Evolutionary conservation across 2,329 filamentous ascomycete species (phyloP), one percentile per base, ranked within the genome.

Genomic region (Exophiala spinifera): DNA sequence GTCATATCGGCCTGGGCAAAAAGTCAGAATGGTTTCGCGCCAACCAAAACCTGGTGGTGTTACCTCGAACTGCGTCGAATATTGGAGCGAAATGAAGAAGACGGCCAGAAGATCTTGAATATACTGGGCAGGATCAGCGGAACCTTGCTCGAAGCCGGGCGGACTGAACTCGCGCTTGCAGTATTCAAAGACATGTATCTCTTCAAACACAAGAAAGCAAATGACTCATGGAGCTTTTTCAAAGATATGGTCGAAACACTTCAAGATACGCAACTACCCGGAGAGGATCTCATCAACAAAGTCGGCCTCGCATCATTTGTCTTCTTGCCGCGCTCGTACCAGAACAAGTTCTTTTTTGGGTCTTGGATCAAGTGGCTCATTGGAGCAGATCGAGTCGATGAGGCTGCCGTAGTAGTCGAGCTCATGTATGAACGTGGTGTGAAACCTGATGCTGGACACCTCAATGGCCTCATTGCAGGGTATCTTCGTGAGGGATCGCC

Each of bases 121-220:
- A 87, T 95, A 65, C 95, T 91, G 63, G 90, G 95, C 67, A 75
- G 80, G 56, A 79, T 91, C 33, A 84, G 87, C 44, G 79, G 86
- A 17, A 81, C 81, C 42, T 89, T 95, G 64, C 72, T 96, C 21
- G 76, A 84, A 19, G 79, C 82, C 5, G 81, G 83, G 49, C 78
- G 85, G 55, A 76, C 82, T 4, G 80, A 87, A 56, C 79, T 85
- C 56, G 89, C 88, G 1, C 78, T 92, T 51, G 82, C 83, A 49
- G 83, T 89, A 0, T 95, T 95, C 69, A 88, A 87, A 62, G 89
- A 96, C 68, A 95, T 96, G 90, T 91, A 95, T 84, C 82, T 83
- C 53, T 80, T 81, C 3, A 79, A 80, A 6, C 67, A 71, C 53
- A 72, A 72, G 43, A 70, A 70, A 8, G 66, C 69, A n/a, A 66